Evolutionary conservation across 805 yeast species (phyloP), one percentile per base, ranked within the genome.

Genomic region (Metschnikowia proteae): DNA sequence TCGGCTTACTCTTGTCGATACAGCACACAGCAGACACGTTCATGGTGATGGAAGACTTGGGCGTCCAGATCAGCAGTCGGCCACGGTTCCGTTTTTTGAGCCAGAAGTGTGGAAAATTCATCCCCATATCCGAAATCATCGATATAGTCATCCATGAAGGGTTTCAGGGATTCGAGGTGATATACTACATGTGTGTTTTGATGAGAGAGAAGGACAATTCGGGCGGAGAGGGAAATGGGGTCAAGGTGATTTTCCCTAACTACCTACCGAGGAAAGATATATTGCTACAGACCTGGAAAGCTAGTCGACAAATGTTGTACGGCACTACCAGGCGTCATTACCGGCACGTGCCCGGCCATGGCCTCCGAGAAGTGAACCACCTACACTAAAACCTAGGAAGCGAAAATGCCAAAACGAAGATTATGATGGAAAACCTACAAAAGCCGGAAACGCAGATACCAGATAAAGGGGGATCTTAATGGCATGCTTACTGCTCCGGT

Each of bases 71-170:
- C 8, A 59, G 65, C 13, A 60, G 72, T 22, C 54, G 37, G 35
- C 38, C 52, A n/a, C 32, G 48, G 36, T 57, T 58, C 53, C 29
- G 48, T 26, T 48, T 50, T 10, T 36, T 46, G 26, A 52, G 43
- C 33, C 36, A 58, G n/a, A 56, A 55, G 17, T 49, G 48, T n/a
- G 63, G 63, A 35, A 56, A 66, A 27, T 84, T 87, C 60, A 74
- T 84, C 8, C 84, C 90, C 0, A 65, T 73, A 34, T 78, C 75
- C 40, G 70, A 71, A 39, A 74, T 87, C 45, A 74, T 78, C 3
- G 92, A 86, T 61, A 63, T 87, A 8, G 78, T 85, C 0, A 82
- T 88, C 26, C 86, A 86, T 60, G 96, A 88, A 63, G 91, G 87
- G 0, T 86, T 88, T 60, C 73, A 73, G 47, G 84, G 84, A 5